Evolutionary conservation across 305 asterid genomes (phyloP), one percentile per base, ranked within the genome.

Genomic region (Rubia peregrina): DNA sequence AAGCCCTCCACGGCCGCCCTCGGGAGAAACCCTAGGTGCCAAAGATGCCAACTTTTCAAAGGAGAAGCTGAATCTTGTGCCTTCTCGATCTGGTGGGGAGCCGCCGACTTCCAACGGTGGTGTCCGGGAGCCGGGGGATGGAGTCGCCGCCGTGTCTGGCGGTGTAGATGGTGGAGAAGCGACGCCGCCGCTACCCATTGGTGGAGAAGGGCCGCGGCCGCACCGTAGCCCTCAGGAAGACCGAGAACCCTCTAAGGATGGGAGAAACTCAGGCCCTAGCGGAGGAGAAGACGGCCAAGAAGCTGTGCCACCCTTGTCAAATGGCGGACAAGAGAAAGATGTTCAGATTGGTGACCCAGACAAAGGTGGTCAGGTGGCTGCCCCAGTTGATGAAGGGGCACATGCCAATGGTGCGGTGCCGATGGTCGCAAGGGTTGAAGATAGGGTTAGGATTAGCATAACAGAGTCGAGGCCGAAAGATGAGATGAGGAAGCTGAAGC

Each of bases 401-500:
- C 64, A n/a, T 36, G 65, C 49, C 21, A 61, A 19, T 5, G 63
- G 59, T 48, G 53, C 21, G 46, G 74, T 13, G 76, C 85, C 88
- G 8, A 74, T 84, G 63, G 66, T 83, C 61, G 80, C 87, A 69
- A 79, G 76, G 76, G 72, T 80, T 73, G 87, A 73, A 33, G 96
- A 90, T 80, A 86, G 74, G 78, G 74, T 90, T 76, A 81, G 80
- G 74, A 85, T 88, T 74, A 78, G 79, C 40, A 60, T 88, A 70
- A 71, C 75, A 13, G 81, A 78, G 53, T 81, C 67, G 14, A 83
- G 83, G 7, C 77, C 87, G 0, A 84, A 74, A 72, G 75, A 77
- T 74, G 95, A 85, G 69, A 78, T 87, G 74, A 67, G 66, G 77
- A 88, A 80, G 61, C 87, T 92, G 76, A 82, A 70, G 80, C 69